Percentiles rank a stretch among this genome's conserved stretches.
These are phyloP conservation scores for Chytriomyces hyalinus DNA, from an alignment of 192 early-diverging fungal genomes.

Conservation along the genomic window DNA sequence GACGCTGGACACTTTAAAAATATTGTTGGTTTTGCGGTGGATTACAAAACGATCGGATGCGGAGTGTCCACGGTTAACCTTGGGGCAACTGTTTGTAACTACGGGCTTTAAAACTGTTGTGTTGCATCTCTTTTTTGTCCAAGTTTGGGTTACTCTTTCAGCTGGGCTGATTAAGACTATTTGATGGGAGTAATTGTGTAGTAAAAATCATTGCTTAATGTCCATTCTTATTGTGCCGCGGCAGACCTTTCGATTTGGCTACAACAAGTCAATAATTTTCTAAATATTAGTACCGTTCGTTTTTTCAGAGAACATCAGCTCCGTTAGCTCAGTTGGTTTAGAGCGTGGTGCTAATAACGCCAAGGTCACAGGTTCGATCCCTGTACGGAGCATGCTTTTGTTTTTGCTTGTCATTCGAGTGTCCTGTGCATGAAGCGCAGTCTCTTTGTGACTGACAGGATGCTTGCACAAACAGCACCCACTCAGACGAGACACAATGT, in stretches of 20 bases:
- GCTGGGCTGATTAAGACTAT: no score
- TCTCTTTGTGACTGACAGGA: background rate
- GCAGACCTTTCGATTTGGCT: no score
- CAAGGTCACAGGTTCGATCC: no score
- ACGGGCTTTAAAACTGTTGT: background rate
- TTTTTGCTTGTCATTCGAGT: background rate
- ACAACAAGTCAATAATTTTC: no score
- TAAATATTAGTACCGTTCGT: no score
- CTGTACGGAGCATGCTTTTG: no score
- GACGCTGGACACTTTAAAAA: constrained; percentile 11
- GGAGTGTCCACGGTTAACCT: background rate
- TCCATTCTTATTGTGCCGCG: no score
- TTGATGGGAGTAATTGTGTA: no score
- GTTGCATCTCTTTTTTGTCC: background rate
- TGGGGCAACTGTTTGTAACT: constrained; percentile 24
- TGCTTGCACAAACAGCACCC: background rate
- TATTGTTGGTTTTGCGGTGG: constrained; percentile 13
- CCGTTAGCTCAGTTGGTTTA: no score
- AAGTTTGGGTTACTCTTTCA: background rate
- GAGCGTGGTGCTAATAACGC: no score
- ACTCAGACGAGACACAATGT: background rate
- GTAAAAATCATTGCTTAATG: no score
- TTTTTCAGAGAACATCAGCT: no score
- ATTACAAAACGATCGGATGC: constrained; percentile 3
- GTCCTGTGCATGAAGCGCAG: background rate